Evolutionary conservation across 441 rosid genomes (phyloP).

Genomic region (Hura crepitans): DNA sequence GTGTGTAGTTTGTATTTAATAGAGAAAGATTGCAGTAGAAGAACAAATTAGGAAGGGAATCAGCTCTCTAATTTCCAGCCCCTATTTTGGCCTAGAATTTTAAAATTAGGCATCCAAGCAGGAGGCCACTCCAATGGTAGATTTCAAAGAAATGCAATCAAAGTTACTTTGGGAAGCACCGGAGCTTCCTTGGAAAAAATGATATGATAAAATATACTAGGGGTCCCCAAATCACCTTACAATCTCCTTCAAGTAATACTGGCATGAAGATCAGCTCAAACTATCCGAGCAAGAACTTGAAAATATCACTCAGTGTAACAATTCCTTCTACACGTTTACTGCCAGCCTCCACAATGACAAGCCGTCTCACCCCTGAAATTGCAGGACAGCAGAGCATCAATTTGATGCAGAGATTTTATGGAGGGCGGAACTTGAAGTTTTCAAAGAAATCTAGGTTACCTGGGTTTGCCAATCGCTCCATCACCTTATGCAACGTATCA

Average conservation of each 20-base stretch:
- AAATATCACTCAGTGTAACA: constrained; percentile 74
- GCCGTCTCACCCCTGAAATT: constrained; percentile 77
- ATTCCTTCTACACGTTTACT: constrained; percentile 97
- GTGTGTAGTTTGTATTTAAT: constrained; percentile 8
- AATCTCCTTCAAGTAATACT: constrained; percentile 18
- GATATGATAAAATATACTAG: constrained; percentile 15
- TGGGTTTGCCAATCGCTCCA: constrained; percentile 69
- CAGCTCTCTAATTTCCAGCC: constrained; percentile 30
- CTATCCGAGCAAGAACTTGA: constrained; percentile 74
- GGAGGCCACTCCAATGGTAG: constrained; percentile 33
- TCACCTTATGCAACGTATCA: constrained; percentile 54
- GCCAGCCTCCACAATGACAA: constrained; percentile 90
- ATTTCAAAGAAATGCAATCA: constrained; percentile 14
- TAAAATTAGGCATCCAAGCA: constrained; percentile 32
- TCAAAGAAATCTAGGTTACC: constrained; percentile 37
- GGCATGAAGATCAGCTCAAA: constrained; percentile 7
- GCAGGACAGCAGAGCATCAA: constrained; percentile 4
- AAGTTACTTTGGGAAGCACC: constrained; percentile 10
- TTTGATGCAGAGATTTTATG: not conserved
- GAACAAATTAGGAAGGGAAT: constrained; percentile 28
- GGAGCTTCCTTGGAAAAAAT: constrained; percentile 14
- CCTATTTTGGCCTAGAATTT: constrained; percentile 35
- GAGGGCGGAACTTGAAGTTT: not conserved
- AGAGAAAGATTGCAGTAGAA: constrained; percentile 17
- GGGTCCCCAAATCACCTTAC: constrained; percentile 10